Conservation (phyloP, 2,329 filamentous ascomycete species). For the Microascus cirrosus region DNA sequence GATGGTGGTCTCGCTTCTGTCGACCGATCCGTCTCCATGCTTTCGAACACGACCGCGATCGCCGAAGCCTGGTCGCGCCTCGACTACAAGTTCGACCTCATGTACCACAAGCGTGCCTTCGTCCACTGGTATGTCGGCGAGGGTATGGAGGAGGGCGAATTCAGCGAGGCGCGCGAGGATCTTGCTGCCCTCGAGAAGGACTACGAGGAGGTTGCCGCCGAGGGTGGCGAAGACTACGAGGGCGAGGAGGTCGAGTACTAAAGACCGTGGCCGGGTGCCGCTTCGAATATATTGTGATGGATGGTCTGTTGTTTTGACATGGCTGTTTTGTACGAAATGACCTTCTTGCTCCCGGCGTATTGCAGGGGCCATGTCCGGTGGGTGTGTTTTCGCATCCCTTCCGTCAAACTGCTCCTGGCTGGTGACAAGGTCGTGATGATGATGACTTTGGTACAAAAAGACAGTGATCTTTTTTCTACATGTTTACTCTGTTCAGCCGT, state of each 20-base stretch:
- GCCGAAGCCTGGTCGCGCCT: slow-evolving; percentile 63
- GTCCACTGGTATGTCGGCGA: slow-evolving; percentile 77
- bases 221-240: slow-evolving; percentile 50
- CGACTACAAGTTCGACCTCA: slow-evolving; percentile 66
- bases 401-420: background rate
- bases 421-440: slow-evolving; percentile 1
- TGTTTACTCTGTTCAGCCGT: background rate
- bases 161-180: slow-evolving; percentile 79
- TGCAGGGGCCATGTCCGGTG: background rate
- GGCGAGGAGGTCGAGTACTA: slow-evolving; percentile 74
- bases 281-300: background rate
- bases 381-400: background rate
- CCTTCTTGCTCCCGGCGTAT: background rate
- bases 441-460: slow-evolving; percentile 4
- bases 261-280: slow-evolving; percentile 4
- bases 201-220: slow-evolving; percentile 73
- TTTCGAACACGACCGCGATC: slow-evolving; percentile 66
- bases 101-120: slow-evolving; percentile 69
- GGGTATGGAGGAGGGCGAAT: slow-evolving; percentile 88
- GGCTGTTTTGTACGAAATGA: slow-evolving; percentile 1
- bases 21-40: slow-evolving; percentile 56
- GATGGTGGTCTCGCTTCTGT: slow-evolving; percentile 51
- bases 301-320: background rate
- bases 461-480: background rate
- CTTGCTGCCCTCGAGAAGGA: slow-evolving; percentile 77